phyloP scores from a whole-genome alignment of 2,329 filamentous ascomycete species.

The Microsporum audouinii region DNA sequence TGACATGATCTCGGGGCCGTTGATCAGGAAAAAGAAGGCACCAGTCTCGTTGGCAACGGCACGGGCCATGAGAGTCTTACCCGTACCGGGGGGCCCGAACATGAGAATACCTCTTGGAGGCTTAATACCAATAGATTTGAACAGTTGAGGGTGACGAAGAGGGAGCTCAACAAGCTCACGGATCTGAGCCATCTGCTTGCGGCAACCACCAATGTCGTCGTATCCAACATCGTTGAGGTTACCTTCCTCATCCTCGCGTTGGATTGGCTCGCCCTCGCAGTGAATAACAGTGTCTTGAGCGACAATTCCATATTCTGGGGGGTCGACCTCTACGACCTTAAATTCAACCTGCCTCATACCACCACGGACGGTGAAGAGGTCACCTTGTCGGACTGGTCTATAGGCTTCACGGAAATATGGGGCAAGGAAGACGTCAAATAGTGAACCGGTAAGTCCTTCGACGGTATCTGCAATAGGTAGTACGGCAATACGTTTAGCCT shows the following conservation, averaged over 20 bases:
- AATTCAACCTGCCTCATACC: conserved; percentile 99
- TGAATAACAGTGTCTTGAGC: conserved; percentile 98
- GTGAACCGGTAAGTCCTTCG: conserved; percentile 90
- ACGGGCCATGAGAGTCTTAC: conserved; percentile 98
- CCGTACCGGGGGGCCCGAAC: conserved; percentile 92
- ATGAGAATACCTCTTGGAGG: conserved; percentile 95
- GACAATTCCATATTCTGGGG: conserved; percentile 96
- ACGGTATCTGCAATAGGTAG: conserved; percentile 97
- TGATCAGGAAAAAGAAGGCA: conserved; percentile 99
- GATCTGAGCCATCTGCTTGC: conserved; percentile 99
- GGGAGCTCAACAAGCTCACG: conserved; percentile 97
- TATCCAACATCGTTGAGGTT: conserved; percentile 99
- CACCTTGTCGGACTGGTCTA: conserved; percentile 90
- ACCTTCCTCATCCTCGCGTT: conserved; percentile 97
- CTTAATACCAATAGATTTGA: conserved; percentile 99
- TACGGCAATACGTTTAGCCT: conserved; percentile 98
- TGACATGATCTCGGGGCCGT: conserved; percentile 98
- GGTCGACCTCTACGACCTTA: conserved; percentile 98
- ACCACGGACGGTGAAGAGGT: conserved; percentile 92
- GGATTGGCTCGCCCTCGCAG: conserved; percentile 92
- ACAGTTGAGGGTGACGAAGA: conserved; percentile 90
- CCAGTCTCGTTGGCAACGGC: conserved; percentile 98
- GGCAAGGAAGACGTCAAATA: conserved; percentile 98
- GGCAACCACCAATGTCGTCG: conserved; percentile 97
- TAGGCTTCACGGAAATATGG: conserved; percentile 99